Evolutionary conservation across 2,329 filamentous ascomycete species (phyloP), one percentile per base, ranked within the genome.

Genomic region (Periconia sp.): DNA sequence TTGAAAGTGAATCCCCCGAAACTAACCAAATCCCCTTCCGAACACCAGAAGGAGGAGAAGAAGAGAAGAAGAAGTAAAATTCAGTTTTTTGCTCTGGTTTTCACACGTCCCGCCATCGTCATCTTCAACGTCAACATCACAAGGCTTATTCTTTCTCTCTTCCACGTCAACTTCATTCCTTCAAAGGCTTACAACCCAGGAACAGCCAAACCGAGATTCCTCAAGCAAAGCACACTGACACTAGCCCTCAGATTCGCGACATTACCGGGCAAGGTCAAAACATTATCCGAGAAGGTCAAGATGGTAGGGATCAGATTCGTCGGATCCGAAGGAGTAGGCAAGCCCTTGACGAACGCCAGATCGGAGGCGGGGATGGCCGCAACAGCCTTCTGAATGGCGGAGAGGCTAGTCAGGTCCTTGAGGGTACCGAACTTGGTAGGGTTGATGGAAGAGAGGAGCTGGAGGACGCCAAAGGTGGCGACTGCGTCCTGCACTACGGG

Each of bases 401-500:
- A 19, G 9, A 60, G 30, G 23, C 42, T 62, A 6, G 52, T 59
- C 11, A 64, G 50, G 17, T 35, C 49, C 18, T 45, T 45, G 9
- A 64, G 47, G 8, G 13, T 11, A 14, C 47, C 41, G 52, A 62
- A 62, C 42, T 62, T 62, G 47, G 19, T 14, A 1, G 60, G 58
- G 50, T 64, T 59, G 42, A 62, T 59, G 18, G 52, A 27, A 23
- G 56, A 41, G 1, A 62, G 58, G 31, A 62, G 57, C 41, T 59
- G 53, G 1, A 64, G 55, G 17, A 53, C 55, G 19, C 53, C 59
- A 41, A 63, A 57, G n/a, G 55, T 58, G 15, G 60, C 45, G 20
- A 58, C 57, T 0, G 52, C 45, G 49, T 61, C 57, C 13, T 56
- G 59, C 5, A 63, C 57, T 9, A 60, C 57, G 42, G 60, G 60